Base-by-base conservation (phyloP, 306 rosid genomes). In the Carpinus fangiana region DNA sequence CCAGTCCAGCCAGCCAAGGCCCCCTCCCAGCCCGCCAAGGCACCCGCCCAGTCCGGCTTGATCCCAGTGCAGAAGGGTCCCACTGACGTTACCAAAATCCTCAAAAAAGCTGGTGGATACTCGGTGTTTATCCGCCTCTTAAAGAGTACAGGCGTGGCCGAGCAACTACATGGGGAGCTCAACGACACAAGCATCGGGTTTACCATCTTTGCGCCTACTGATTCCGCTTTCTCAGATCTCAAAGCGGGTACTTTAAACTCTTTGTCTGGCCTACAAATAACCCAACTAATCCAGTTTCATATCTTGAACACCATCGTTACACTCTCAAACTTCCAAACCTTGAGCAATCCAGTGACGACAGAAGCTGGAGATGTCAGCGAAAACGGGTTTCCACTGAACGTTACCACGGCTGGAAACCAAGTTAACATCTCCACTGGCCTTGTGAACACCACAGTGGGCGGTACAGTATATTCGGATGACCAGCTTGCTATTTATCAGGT, bases 321-420 rank as follows among this genome's bases (percentile, higher is more conserved):
- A 3, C 11, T 73, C 13, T 67, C 80, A 4, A 82, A 79, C 72
- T 86, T 86, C 77, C 86, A 86, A 76, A 82, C 89, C 8, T 62
- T 86, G 13, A 86, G 86, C 80, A 86, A 86, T 66, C 89, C 89
- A 6, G 82, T 86, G 16, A 60, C 73, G 2, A 86, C 89, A 2
- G 84, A 86, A 70, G 89, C 84, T n/a, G 85, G 86, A 67, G 85
- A 80, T 43, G 62, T 65, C 6, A 50, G 55, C 3, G 72, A 48
- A 7, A 28, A 50, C 3, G 89, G 82, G 66, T 82, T 50, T 41
- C 89, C 86, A 0, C 71, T 86, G 3, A 86, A 82, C 73, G 43
- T 82, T 2, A 86, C 82, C 20, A 83, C 81, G 4, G 62, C 83
- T 2, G 84, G 86, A n/a, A 82, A 57, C 61, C 61, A 79, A 7